Evolutionary conservation across 192 early-diverging fungal species (phyloP).

Genomic region (Powellomyces hirtus): DNA sequence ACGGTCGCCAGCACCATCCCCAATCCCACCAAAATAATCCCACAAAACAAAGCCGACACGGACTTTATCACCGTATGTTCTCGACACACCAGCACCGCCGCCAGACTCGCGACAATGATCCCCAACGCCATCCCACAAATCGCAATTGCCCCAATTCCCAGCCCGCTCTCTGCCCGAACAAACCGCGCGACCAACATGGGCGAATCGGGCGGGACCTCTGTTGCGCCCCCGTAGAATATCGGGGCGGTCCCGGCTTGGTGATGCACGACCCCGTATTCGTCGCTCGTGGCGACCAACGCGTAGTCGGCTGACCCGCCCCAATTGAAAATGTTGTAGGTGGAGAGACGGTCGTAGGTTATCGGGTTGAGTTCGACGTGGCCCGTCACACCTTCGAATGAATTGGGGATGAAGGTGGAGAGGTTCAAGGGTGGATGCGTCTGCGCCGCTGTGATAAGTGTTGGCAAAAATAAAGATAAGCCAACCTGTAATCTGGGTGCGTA

Average conservation of each 20-base stretch:
- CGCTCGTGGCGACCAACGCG: too few species aligned
- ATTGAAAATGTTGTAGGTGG: conserved; percentile 7
- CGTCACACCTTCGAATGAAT: neutral
- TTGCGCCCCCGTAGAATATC: conserved; percentile 3
- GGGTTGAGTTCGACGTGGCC: neutral
- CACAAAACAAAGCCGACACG: neutral
- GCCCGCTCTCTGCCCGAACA: neutral
- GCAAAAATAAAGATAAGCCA: too few species aligned
- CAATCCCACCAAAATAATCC: neutral
- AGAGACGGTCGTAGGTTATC: neutral
- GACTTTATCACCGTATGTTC: neutral
- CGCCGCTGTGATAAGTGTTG: neutral
- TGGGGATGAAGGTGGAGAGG: neutral
- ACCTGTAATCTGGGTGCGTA: too few species aligned
- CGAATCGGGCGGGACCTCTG: neutral
- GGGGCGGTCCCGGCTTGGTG: too few species aligned
- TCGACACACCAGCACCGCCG: neutral
- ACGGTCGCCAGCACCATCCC: neutral
- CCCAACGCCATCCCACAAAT: neutral
- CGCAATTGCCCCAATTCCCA: neutral
- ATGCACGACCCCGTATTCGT: too few species aligned
- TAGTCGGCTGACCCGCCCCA: neutral
- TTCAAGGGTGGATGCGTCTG: neutral
- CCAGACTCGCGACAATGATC: neutral
- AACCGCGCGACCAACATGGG: neutral